A percentile compares a stretch with the other conserved stretches of the same genome.
phyloP scores from a whole-genome alignment of 495 filamentous ascomycete species.

The Podospora fimiseda region DNA sequence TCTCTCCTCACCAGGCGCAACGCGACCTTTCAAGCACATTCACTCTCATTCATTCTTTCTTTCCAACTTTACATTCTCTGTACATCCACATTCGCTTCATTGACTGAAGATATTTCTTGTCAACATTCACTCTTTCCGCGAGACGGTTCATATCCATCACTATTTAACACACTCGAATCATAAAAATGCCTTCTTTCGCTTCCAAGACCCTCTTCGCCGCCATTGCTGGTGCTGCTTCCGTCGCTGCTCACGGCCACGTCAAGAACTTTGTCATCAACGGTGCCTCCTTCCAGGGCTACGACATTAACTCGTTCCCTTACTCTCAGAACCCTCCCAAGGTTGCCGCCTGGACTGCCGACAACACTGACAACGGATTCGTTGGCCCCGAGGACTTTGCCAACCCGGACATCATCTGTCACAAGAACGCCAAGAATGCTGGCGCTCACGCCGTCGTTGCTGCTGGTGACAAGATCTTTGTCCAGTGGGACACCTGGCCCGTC shows the following conservation, averaged over 20 bases:
- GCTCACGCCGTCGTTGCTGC: slow-evolving; percentile 38
- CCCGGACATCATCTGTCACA: slow-evolving; percentile 49
- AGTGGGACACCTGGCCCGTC: slow-evolving; percentile 47
- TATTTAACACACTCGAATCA: not conserved
- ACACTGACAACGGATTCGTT: slow-evolving; percentile 56
- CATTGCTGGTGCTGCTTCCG: slow-evolving; percentile 46
- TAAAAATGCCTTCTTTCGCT: slow-evolving; percentile 25
- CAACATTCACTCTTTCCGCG: slow-evolving; percentile 17
- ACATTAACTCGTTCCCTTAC: slow-evolving; percentile 35
- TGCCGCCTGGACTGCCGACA: slow-evolving; percentile 49
- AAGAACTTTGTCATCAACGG: slow-evolving; percentile 55
- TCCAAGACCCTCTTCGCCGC: slow-evolving; percentile 29
- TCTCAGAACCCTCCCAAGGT: slow-evolving; percentile 40
- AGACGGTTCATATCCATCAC: slow-evolving; percentile 13
- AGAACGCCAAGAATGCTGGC: slow-evolving; percentile 31
- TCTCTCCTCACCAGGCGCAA: slow-evolving; percentile 16
- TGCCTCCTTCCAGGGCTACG: slow-evolving; percentile 36
- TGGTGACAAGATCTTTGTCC: slow-evolving; percentile 36
- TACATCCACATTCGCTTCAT: slow-evolving; percentile 21
- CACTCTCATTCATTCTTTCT: slow-evolving; percentile 15
- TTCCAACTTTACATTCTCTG: slow-evolving; percentile 9
- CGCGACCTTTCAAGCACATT: slow-evolving; percentile 13
- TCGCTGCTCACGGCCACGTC: slow-evolving; percentile 58
- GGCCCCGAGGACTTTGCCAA: slow-evolving; percentile 35
- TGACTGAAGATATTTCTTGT: slow-evolving; percentile 26